These are phyloP conservation scores for Aspergillus diversus DNA, from an alignment of 495 filamentous ascomycete species.

Conservation along the genomic window DNA sequence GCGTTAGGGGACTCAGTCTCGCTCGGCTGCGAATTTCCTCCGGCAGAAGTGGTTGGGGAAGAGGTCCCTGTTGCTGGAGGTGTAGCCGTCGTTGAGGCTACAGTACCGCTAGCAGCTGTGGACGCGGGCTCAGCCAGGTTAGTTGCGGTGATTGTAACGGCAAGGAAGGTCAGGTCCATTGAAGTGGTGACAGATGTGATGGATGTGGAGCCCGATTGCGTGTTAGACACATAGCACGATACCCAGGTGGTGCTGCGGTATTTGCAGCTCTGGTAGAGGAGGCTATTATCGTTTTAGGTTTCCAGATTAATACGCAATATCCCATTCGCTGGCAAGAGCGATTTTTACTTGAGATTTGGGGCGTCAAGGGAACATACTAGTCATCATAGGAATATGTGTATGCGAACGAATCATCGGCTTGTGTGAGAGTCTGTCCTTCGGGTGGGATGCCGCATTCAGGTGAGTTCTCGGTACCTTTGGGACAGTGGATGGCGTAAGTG, in stretches of 20 bases:
- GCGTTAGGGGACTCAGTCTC: conserved; percentile 14
- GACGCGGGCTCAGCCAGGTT: conserved; percentile 11
- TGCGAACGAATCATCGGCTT: conserved; percentile 10
- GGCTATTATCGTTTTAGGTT: conserved; percentile 19
- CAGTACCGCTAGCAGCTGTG: background rate
- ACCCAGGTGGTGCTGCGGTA: conserved; percentile 36
- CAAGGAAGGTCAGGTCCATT: conserved; percentile 31
- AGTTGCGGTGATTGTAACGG: conserved; percentile 35
- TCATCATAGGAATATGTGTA: conserved; percentile 17
- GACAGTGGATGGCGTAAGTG: conserved; percentile 21
- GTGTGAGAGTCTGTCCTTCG: conserved; percentile 13
- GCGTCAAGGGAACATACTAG: conserved; percentile 17
- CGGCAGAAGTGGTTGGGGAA: conserved; percentile 11
- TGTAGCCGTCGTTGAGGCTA: conserved; percentile 17
- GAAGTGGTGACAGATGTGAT: conserved; percentile 18
- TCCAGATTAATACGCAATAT: background rate
- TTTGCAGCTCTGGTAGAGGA: conserved; percentile 35
- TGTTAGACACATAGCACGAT: conserved; percentile 35
- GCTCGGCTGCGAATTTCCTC: background rate
- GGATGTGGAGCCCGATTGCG: conserved; percentile 28
- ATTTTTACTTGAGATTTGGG: background rate
- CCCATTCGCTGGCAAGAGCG: background rate
- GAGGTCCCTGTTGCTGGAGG: conserved; percentile 14
- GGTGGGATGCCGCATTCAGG: conserved; percentile 11
- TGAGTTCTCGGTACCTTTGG: background rate